Base-by-base conservation (phyloP, 257 asterid genomes). In the Petrea volubilis region DNA sequence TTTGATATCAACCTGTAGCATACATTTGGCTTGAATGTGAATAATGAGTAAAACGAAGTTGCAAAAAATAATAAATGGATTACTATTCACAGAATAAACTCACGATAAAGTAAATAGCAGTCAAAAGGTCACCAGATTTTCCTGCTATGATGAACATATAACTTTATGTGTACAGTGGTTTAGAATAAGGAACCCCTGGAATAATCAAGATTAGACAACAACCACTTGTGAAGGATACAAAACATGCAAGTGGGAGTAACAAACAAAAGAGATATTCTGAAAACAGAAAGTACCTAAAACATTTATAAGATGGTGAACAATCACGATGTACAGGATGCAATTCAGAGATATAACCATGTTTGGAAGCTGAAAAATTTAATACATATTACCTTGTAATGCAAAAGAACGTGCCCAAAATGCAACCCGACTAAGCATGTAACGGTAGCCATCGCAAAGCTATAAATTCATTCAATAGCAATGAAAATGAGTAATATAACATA, bases 401-500 rank as follows among this genome's bases (percentile, higher is more conserved):
- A 87, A 75, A 86, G 83, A 85, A 92, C 78, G 83, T 92, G 98
- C 31, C 98, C 98, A 55, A 77, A 86, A 77, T 92, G 96, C 85
- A 92, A 80, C 76, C 98, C 98, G 41, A 82, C 64, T 67, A 92
- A 83, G 68, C 96, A 90, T 56, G 98, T 90, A 74, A 92, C 81
- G 72, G 94, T 85, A 66, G 96, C 96, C 96, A 90, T 90, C 84
- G 86, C 62, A 70, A 96, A 92, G 80, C 98, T 92, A 77, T 47
- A 67, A 59, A 81, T 70, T 67, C 36, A 72, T 69, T 41, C 74
- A 74, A 64, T 10, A 65, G 71, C 72, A 76, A 74, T 65, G 64
- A 38, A 73, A 56, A 56, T 64, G 41, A 67, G 60, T 53, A 59
- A 55, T 21, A 28, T 23, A 24, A 62, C 57, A 57, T 66, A 72